These are phyloP conservation scores for Ophiocordyceps robertsii DNA, from an alignment of 2,329 filamentous ascomycete genomes.

Conservation along the genomic window DNA sequence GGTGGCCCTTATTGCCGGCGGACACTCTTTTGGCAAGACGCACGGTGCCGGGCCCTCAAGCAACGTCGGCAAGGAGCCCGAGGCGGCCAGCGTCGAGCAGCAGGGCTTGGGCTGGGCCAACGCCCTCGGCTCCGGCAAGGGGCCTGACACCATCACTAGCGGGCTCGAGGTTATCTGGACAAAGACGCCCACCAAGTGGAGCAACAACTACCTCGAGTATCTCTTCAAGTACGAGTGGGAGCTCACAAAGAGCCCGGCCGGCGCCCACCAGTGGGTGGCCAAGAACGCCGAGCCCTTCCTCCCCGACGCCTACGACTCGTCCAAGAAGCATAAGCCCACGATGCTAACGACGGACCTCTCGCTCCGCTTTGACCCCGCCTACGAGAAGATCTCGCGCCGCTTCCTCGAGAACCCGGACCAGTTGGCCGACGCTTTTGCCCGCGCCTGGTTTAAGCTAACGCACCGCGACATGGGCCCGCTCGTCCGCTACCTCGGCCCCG, in stretches of 20 bases:
- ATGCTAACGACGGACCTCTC: constrained; percentile 69
- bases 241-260: constrained; percentile 59
- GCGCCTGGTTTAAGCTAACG: constrained; percentile 73
- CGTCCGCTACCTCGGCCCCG: constrained; percentile 58
- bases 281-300: constrained; percentile 54
- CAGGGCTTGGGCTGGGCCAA: constrained; percentile 66
- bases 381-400: constrained; percentile 62
- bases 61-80: constrained; percentile 55
- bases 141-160: constrained; percentile 59
- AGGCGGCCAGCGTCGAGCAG: constrained; percentile 46
- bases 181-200: constrained; percentile 63
- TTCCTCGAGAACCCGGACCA: constrained; percentile 57
- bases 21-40: constrained; percentile 70
- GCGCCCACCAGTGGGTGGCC: constrained; percentile 65
- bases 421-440: constrained; percentile 54
- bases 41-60: constrained; percentile 55
- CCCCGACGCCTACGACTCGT: constrained; percentile 55
- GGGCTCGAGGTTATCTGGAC: constrained; percentile 74
- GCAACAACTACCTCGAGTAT: constrained; percentile 60
- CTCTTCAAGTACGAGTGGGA: constrained; percentile 72
- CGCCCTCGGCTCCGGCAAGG: constrained; percentile 50
- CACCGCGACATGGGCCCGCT: constrained; percentile 69
- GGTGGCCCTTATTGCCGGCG: constrained; percentile 64
- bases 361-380: constrained; percentile 56
- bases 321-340: constrained; percentile 59